phyloP scores from a whole-genome alignment of 495 filamentous ascomycete genomes.

The Xylaria scruposa region DNA sequence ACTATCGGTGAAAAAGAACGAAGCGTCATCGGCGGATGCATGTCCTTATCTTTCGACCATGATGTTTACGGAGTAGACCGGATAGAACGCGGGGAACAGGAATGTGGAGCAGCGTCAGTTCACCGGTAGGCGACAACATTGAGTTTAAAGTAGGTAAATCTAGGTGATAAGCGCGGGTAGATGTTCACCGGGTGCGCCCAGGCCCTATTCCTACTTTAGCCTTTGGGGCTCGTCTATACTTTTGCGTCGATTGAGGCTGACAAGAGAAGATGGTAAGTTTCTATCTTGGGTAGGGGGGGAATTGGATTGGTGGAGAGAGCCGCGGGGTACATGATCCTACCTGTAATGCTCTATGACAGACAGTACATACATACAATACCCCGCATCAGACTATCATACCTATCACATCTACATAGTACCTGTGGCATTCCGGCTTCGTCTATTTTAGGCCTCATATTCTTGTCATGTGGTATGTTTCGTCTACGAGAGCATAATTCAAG shows the following conservation, averaged over 20 bases:
- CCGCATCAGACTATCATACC: background rate
- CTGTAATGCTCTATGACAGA: background rate
- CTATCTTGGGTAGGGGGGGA: constrained; percentile 5
- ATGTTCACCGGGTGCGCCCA: constrained; percentile 3
- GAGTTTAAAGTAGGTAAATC: background rate
- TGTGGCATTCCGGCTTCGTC: constrained; percentile 9
- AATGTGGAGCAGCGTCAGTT: background rate
- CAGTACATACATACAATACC: constrained; percentile 13
- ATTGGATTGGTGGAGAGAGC: constrained; percentile 14
- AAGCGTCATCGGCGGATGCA: constrained; percentile 2
- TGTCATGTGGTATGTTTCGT: background rate
- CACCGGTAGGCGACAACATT: background rate
- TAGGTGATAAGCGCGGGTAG: constrained; percentile 11
- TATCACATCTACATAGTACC: no score
- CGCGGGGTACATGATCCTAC: constrained; percentile 21
- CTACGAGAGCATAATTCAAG: background rate
- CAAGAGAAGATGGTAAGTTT: background rate
- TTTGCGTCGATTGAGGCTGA: constrained; percentile 9
- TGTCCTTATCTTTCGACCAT: constrained; percentile 9
- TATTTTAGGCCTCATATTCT: background rate
- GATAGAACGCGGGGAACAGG: constrained; percentile 13
- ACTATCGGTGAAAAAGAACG: background rate
- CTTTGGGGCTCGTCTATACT: background rate
- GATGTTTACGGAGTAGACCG: background rate
- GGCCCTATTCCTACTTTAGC: background rate